A percentile compares a stretch with the other conserved stretches of the same genome.
phyloP scores from a whole-genome alignment of 108 stramenopile species.

The Stephanodiscus minutulus region DNA sequence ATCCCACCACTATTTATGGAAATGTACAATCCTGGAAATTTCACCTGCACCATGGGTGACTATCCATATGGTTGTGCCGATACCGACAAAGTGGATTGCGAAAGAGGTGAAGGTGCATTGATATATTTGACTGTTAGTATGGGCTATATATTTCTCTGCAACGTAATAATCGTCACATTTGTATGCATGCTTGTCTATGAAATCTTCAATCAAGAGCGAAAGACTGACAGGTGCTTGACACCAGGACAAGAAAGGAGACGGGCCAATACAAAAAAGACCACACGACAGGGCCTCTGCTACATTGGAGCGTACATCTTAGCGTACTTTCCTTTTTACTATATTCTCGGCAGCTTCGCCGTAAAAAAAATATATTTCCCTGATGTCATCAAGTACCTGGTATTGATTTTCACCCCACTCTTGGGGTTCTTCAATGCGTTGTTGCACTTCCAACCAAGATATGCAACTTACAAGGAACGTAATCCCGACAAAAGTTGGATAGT shows the following conservation, averaged over 20 bases:
- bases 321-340: background rate
- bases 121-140: too few relatives aligned
- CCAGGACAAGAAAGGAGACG: background rate
- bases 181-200: too few relatives aligned
- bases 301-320: background rate
- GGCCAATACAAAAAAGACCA: background rate
- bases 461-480: background rate
- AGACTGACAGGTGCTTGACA: background rate
- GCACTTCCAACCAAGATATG: background rate
- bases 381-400: background rate
- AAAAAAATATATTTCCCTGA: too few relatives aligned
- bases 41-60: background rate
- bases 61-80: background rate
- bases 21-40: constrained; percentile 2
- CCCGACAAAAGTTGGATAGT: background rate
- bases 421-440: background rate
- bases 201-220: too few relatives aligned
- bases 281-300: background rate
- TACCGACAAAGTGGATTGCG: background rate
- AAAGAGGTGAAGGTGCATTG: background rate
- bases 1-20: background rate
- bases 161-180: too few relatives aligned
- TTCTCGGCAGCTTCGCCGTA: too few relatives aligned
- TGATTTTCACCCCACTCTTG: background rate
- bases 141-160: too few relatives aligned